Evolutionary conservation across 257 asterid species (phyloP).

Genomic region (Salvia miltiorrhiza): DNA sequence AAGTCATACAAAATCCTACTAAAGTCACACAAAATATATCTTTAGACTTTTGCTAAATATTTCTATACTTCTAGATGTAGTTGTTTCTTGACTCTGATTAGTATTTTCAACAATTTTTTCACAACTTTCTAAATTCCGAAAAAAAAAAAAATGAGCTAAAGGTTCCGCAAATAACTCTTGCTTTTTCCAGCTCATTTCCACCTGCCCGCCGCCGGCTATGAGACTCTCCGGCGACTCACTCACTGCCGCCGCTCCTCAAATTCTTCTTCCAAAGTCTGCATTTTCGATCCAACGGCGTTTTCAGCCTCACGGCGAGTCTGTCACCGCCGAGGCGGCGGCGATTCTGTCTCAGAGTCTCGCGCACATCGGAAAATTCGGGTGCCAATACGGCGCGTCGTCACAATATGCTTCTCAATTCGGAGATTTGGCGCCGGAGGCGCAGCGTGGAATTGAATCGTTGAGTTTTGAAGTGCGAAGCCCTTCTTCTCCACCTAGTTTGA

Average conservation of each 20-base stretch:
- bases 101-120: too few species aligned
- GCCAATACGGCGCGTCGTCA: constrained; percentile 19
- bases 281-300: constrained; percentile 8
- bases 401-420: constrained; percentile 17
- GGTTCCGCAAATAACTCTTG: too few species aligned
- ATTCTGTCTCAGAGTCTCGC: constrained; percentile 26
- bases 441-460: constrained; percentile 29
- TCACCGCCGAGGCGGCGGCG: constrained; percentile 24
- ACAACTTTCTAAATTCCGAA: too few species aligned
- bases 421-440: constrained; percentile 22
- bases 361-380: constrained; percentile 23
- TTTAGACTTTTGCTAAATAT: too few species aligned
- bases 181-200: neutral
- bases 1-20: too few species aligned
- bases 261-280: constrained; percentile 2
- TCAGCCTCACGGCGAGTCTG: constrained; percentile 17
- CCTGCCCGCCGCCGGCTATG: constrained; percentile 25
- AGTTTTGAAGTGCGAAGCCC: constrained; percentile 54
- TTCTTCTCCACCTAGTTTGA: constrained; percentile 26
- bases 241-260: constrained; percentile 24
- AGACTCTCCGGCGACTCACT: constrained; percentile 28
- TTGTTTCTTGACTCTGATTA: too few species aligned
- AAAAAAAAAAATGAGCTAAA: too few species aligned
- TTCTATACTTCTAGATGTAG: too few species aligned
- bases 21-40: too few species aligned